Conservation (phyloP, 805 yeast species). For the Sugiyamaella marilandica region DNA sequence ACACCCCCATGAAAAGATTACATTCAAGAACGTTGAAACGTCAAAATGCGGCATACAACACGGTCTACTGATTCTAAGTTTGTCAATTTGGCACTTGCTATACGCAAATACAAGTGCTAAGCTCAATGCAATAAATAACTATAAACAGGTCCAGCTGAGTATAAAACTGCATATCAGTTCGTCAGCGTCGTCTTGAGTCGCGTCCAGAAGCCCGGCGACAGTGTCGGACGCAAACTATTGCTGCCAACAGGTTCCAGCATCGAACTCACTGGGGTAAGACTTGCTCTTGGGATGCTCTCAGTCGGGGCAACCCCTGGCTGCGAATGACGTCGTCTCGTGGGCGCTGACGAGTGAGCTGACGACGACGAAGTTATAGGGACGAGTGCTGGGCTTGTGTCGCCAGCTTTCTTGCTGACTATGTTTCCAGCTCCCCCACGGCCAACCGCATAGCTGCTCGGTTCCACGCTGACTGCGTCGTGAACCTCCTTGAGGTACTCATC, state of each 20-base stretch:
- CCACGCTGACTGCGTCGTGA: slow-evolving; percentile 29
- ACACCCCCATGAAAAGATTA: no score
- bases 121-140: no score
- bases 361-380: slow-evolving; percentile 5
- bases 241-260: slow-evolving; percentile 2
- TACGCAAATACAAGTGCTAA: no score
- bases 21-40: no score
- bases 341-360: slow-evolving; percentile 1
- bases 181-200: slow-evolving; percentile 10
- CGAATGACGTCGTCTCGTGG: background rate
- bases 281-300: background rate
- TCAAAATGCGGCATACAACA: no score
- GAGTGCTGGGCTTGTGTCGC: slow-evolving; percentile 1
- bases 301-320: background rate
- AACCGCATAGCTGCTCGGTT: slow-evolving; percentile 31
- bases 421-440: slow-evolving; percentile 39
- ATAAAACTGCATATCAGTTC: background rate
- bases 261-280: slow-evolving; percentile 9
- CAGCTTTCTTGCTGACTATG: slow-evolving; percentile 17
- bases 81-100: no score
- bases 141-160: no score
- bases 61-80: no score
- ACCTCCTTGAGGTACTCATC: slow-evolving; percentile 33
- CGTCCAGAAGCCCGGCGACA: slow-evolving; percentile 7
- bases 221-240: slow-evolving; percentile 8